Percentiles rank a stretch among this genome's conserved stretches.
These are phyloP conservation scores for Hypoxylon sp. DNA, from an alignment of 2,329 filamentous ascomycete genomes.

Conservation along the genomic window DNA sequence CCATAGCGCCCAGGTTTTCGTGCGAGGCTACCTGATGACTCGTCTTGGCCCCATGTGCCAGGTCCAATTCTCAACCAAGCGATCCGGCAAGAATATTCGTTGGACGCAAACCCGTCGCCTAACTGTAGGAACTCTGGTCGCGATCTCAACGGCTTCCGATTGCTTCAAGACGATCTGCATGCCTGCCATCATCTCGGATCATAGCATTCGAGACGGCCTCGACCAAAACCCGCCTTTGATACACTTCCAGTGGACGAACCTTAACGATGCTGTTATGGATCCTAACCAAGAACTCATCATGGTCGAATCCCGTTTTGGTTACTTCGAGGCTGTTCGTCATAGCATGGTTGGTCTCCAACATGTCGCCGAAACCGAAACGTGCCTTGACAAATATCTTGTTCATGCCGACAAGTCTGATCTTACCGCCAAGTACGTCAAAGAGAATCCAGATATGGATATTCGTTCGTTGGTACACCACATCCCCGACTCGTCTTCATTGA, in stretches of 20 bases:
- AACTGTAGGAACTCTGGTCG: slow-evolving; percentile 65
- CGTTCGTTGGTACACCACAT: slow-evolving; percentile 49
- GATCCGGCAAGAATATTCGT: slow-evolving; percentile 73
- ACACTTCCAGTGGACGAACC: slow-evolving; percentile 77
- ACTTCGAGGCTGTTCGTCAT: slow-evolving; percentile 81
- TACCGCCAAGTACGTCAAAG: slow-evolving; percentile 49
- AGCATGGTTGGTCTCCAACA: slow-evolving; percentile 78
- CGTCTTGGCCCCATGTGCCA: slow-evolving; percentile 72
- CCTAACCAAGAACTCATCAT: slow-evolving; percentile 77
- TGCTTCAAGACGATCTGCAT: slow-evolving; percentile 73
- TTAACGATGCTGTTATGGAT: slow-evolving; percentile 73
- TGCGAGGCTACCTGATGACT: slow-evolving; percentile 73
- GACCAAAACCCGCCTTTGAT: slow-evolving; percentile 76
- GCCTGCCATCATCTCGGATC: slow-evolving; percentile 78
- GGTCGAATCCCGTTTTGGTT: slow-evolving; percentile 79
- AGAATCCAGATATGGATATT: slow-evolving; percentile 51
- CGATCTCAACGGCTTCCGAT: slow-evolving; percentile 65
- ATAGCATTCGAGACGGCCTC: slow-evolving; percentile 70
- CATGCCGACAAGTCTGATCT: slow-evolving; percentile 54
- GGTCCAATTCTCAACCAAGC: slow-evolving; percentile 76
- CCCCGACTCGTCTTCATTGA: slow-evolving; percentile 36
- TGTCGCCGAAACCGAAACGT: slow-evolving; percentile 63
- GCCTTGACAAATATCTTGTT: slow-evolving; percentile 72
- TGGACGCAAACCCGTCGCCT: slow-evolving; percentile 70
- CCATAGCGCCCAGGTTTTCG: slow-evolving; percentile 67